Evolutionary conservation across 345 rosid species (phyloP), one percentile per base, ranked within the genome.

Genomic region (Noccaea caerulescens): DNA sequence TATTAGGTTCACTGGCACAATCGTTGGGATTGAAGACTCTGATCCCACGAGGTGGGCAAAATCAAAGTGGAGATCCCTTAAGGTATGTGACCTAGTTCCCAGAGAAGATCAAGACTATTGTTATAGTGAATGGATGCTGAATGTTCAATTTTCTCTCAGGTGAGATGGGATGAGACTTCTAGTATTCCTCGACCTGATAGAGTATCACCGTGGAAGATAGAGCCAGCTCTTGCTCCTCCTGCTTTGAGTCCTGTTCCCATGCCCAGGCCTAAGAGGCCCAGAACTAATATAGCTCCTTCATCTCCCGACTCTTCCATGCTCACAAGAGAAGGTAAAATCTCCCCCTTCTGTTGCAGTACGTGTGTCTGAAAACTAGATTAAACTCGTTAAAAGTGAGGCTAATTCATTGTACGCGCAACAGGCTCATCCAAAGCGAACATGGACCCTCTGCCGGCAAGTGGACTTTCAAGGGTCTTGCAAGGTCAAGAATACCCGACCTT

Each of bases 161-260:
- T 91, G 69, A 81, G 87, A 46, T 91, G 97, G 97, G 97, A 91
- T 73, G 96, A 87, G 76, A 85, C 82, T 67, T 82, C 92, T 43
- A 63, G 77, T 42, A 80, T 91, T 53, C 82, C 85, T 52, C 88
- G 90, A 46, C 97, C 93, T n/a, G 93, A 87, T 10, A 81, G 92
- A 77, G 97, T 91, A 52, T 91, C 97, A 33, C 93, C 93, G 4
- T 89, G 96, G 97, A 86, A 87, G 72, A 76, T 91, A 72, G 96
- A 91, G 70, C 93, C 96, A 75, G 88, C 92, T 42, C 41, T 87
- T 73, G 81, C 97, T 71, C 93, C 93, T 63, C 84, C 88, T 69
- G 86, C 93, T 10, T 72, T 87, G 42, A 85, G 78, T 75, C 86
- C 87, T 25, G 83, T 84, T 71, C 87, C 90, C 10, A 65, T 81